Evolutionary conservation across 257 asterid genomes (phyloP), one percentile per base, ranked within the genome.

Genomic region (Solanum boliviense): DNA sequence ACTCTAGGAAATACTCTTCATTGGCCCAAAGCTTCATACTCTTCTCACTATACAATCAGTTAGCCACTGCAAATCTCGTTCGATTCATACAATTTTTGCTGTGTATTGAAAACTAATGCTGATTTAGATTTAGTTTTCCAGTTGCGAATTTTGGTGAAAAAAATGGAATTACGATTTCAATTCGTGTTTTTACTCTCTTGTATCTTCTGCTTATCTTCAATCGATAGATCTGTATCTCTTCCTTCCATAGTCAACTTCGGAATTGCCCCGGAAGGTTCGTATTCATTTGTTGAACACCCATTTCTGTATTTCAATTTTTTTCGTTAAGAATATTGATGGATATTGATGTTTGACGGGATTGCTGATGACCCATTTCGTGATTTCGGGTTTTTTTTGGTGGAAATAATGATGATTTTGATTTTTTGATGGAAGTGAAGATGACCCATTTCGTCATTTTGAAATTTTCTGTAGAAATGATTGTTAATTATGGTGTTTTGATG

Each of bases 251-350:
- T 10, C 5, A 58, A 41, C 13, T 71, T 71, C 3, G 88, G 88
- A 71, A 86, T 86, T 58, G 18, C 88, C 16, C 88, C 88, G 32
- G 52, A 86, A 86, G 88, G 88, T 86, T 74, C 13, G 29, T 39
- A 29, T 84, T 67, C 35, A 65, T 84, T 35, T 20, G 16, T 46
- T 25, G 5, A 67, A n/a, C 10, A 13, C 31, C 7, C 32, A 85
- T n/a, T 78, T 78, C n/a, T 13, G 9, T 13, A 7, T 78, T 25
- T 78, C 5, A 13, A 2, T 7, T 81, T 44, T 81, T 81, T 78
- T 9, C 18, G 38, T 79, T 0, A 27, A 78, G 32, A 78, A 2
- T 78, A 15, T 1, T 41, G 20, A 2, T 78, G 5, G 11, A 39
- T 39, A 15, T 78, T 41, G 81, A 2, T 85, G 10, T 29, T 65